Percentiles rank a stretch among this genome's conserved stretches.
Conservation (phyloP, 2,329 filamentous ascomycete genomes). For the Aspergillus terreus region DNA sequence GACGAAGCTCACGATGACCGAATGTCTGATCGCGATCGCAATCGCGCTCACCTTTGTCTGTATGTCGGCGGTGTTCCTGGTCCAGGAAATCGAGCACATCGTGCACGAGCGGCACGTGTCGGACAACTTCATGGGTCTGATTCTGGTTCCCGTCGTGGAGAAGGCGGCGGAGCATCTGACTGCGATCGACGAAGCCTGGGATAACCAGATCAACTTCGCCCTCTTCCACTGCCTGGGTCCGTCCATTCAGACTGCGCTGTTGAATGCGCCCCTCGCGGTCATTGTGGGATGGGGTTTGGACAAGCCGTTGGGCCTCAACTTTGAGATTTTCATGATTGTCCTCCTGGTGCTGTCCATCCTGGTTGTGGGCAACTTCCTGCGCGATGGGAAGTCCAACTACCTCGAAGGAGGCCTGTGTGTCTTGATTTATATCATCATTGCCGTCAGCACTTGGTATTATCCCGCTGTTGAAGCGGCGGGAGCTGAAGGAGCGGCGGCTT, state of each 20-base stretch:
- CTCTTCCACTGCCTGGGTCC: constrained; percentile 81
- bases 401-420: constrained; percentile 81
- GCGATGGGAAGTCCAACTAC: constrained; percentile 87
- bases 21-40: constrained; percentile 63
- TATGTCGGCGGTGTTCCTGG: constrained; percentile 69
- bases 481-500: background rate
- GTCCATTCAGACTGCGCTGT: constrained; percentile 82
- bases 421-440: constrained; percentile 60
- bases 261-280: constrained; percentile 80
- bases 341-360: constrained; percentile 79
- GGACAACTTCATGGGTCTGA: constrained; percentile 65
- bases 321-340: constrained; percentile 81
- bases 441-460: constrained; percentile 60
- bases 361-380: constrained; percentile 80
- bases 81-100: constrained; percentile 65
- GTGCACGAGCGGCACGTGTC: constrained; percentile 50
- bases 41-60: constrained; percentile 67
- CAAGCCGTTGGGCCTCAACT: constrained; percentile 72
- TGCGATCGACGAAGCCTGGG: constrained; percentile 76
- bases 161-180: constrained; percentile 84
- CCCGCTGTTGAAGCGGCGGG: constrained; percentile 44
- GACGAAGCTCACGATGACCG: constrained; percentile 69
- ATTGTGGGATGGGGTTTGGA: constrained; percentile 76
- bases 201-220: constrained; percentile 70
- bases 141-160: constrained; percentile 75